Evolutionary conservation across 768 basidiomycete genomes (phyloP), one percentile per base, ranked within the genome.

Genomic region (Pleurotus platypus): DNA sequence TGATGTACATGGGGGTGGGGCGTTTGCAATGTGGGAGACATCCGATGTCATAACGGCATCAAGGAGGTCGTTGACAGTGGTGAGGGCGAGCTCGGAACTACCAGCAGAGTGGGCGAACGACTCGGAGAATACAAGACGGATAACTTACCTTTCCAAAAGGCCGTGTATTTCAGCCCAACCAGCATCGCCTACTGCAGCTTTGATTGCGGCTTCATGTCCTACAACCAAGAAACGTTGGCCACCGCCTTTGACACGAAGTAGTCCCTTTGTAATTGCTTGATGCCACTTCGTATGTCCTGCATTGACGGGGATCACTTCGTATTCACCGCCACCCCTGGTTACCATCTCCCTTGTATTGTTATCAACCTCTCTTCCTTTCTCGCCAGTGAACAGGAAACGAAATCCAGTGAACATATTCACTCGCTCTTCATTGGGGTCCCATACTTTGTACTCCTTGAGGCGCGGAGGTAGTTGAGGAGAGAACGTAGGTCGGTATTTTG

Each of bases 401-500:
- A 75, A 79, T 0, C 68, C 67, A 4, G 69, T 66, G 30, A 91
- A 75, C 63, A 92, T 72, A 47, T 76, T 74, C 7, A 82, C 62
- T 7, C 90, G 76, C 56, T 76, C 82, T 63, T 87, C 85, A 54
- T 85, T 85, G 0, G 85, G 84, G 57, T 85, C 81, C 90, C 89
- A 90, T 2, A 81, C 70, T 24, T 75, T 78, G 64, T 79, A 72
- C 0, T 69, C 72, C 65, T 85, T 84, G 39, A 85, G 72, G 2
- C 73, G 58, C 0, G 78, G 58, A 0, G 77, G 66, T 1, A 90
- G 71, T 2, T 76, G 67, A 0, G 82, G 70, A 12, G 82, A 76
- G 59, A 87, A 88, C 0, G 66, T 57, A 0, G 90, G 90, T 20
- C 81, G 79, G 66, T 75, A 87, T 66, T 84, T 85, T 61, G 72